Evolutionary conservation across 164 flowering plant genomes (phyloP).

Genomic region (Annona cherimola): DNA sequence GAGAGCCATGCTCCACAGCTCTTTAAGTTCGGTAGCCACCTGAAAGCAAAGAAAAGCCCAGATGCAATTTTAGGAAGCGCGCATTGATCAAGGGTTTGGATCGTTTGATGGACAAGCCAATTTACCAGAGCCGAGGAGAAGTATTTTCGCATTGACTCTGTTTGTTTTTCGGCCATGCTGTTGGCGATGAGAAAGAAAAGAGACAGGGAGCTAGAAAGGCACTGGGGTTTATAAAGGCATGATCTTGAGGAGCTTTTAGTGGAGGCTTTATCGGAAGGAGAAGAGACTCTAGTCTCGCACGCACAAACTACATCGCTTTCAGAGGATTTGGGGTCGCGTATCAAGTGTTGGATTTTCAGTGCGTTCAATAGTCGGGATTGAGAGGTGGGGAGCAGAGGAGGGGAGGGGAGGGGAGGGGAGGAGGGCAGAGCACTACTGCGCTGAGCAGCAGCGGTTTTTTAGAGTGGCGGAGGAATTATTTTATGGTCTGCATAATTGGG

Average conservation of each 20-base stretch:
- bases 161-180: background rate
- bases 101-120: background rate
- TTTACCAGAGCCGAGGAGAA: background rate
- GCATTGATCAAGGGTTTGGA: background rate
- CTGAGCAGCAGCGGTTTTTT: too few relatives aligned
- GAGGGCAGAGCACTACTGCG: too few relatives aligned
- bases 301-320: background rate
- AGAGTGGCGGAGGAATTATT: too few relatives aligned
- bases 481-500: too few relatives aligned
- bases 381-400: background rate
- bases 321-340: background rate
- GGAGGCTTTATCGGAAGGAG: background rate
- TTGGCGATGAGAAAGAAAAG: background rate
- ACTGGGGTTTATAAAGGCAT: background rate
- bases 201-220: background rate
- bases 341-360: background rate
- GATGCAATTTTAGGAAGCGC: background rate
- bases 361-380: background rate
- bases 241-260: background rate
- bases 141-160: background rate
- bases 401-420: too few relatives aligned
- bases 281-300: background rate
- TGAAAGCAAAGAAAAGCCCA: constrained; percentile 10
- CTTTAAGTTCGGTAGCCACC: constrained; percentile 72
- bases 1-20: constrained; percentile 77